phyloP scores from a whole-genome alignment of 805 yeast species.

The Blastobotrys attinorum region DNA sequence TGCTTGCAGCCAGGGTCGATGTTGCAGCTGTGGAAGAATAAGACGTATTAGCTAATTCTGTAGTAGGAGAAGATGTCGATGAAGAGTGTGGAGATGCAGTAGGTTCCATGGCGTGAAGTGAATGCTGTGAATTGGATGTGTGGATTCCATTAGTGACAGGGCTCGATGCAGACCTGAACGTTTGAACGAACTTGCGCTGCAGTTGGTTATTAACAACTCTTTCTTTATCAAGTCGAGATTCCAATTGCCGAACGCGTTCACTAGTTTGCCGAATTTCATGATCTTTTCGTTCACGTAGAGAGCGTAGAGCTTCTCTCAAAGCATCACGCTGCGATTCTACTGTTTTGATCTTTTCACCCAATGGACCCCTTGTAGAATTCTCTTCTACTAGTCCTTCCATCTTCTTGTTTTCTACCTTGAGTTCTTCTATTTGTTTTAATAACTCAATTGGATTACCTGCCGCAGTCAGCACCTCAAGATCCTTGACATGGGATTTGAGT shows the following conservation, averaged over 20 bases:
- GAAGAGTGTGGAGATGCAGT: no score
- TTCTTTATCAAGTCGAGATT: slow-evolving; percentile 22
- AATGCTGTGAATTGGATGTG: no score
- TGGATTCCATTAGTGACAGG: slow-evolving; percentile 3
- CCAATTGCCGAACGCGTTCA: slow-evolving; percentile 25
- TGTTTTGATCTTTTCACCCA: slow-evolving; percentile 28
- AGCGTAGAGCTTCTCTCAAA: slow-evolving; percentile 33
- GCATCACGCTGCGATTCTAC: slow-evolving; percentile 32
- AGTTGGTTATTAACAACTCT: slow-evolving; percentile 15
- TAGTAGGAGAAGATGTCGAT: slow-evolving; percentile 1
- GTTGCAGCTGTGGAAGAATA: slow-evolving; percentile 1
- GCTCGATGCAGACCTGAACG: slow-evolving; percentile 6
- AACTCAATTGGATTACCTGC: slow-evolving; percentile 25
- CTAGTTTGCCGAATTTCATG: slow-evolving; percentile 26
- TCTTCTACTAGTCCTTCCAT: slow-evolving; percentile 26
- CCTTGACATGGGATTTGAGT: slow-evolving; percentile 18
- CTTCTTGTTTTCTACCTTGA: slow-evolving; percentile 27
- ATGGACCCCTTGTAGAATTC: slow-evolving; percentile 25
- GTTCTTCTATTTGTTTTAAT: slow-evolving; percentile 24
- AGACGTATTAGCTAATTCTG: no score
- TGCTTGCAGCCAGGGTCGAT: not conserved
- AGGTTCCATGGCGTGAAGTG: no score
- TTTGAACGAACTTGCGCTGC: slow-evolving; percentile 21
- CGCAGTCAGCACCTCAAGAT: slow-evolving; percentile 21
- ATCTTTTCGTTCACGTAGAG: slow-evolving; percentile 32